These are phyloP conservation scores for Podila verticillata DNA, from an alignment of 192 early-diverging fungal genomes.

Conservation along the genomic window DNA sequence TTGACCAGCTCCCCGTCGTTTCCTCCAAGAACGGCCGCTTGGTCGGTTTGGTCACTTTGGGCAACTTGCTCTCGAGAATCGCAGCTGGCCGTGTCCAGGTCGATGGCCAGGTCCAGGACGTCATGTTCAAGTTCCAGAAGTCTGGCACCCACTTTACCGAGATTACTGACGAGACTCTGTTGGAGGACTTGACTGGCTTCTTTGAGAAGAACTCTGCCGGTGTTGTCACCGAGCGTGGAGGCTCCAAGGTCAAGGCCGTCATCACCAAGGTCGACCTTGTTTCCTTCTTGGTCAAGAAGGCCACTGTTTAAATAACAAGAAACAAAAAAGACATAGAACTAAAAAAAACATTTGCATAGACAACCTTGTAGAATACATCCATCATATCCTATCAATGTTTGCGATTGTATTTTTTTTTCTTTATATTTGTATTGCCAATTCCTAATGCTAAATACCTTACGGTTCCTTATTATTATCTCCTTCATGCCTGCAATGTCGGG, in stretches of 20 bases:
- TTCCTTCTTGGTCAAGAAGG: conserved; percentile 74
- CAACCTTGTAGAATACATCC: too few relatives aligned
- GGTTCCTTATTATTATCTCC: too few relatives aligned
- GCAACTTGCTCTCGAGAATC: conserved; percentile 86
- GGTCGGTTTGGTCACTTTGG: conserved; percentile 89
- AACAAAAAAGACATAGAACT: background rate
- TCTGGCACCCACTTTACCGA: conserved; percentile 81
- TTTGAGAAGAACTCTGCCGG: conserved; percentile 93
- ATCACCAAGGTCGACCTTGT: conserved; percentile 96
- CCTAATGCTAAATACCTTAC: too few relatives aligned
- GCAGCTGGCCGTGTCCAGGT: conserved; percentile 73
- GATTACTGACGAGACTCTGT: conserved; percentile 85
- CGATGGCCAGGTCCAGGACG: conserved; percentile 70
- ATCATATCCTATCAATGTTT: too few relatives aligned
- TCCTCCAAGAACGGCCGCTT: conserved; percentile 61
- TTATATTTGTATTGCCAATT: too few relatives aligned
- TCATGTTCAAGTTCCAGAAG: conserved; percentile 83
- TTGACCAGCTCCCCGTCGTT: conserved; percentile 96
- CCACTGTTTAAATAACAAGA: conserved; percentile 10
- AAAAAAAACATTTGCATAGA: background rate
- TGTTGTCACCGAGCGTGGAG: conserved; percentile 84
- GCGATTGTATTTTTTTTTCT: too few relatives aligned
- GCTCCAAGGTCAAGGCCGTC: conserved; percentile 76
- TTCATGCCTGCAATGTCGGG: too few relatives aligned
- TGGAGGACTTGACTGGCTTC: conserved; percentile 86